Evolutionary conservation across 2,329 filamentous ascomycete genomes (phyloP), one percentile per base, ranked within the genome.

Genomic region (Sordariomycetes sp.): DNA sequence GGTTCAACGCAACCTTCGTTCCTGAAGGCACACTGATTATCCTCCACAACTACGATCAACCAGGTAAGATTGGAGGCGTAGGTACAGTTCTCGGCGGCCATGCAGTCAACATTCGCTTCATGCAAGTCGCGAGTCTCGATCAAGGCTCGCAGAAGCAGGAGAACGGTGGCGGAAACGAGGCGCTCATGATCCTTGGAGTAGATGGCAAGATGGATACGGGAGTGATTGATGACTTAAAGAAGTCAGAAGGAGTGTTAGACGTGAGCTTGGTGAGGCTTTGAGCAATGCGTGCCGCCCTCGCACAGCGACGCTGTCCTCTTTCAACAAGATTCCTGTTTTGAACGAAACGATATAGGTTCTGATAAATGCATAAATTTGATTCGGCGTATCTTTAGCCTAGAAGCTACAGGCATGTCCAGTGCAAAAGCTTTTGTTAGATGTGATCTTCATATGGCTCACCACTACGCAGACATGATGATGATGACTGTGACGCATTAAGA

Each of bases 31-130:
- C 75, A 0, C 54, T 90, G 38, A 64, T 88, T n/a, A 80, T 90
- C 39, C 72, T 86, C 46, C 74, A 86, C 49, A 90, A 90, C 59
- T 87, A 84, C 47, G 84, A 92, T 49, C 71, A 79, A 42, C 82
- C 82, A 0, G 85, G 85, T 9, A 88, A 87, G 64, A 90, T 92
- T 51, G 85, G 85, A 3, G 75, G 77, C 24, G 84, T 92, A 3
- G 85, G 85, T 1, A 78, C 69, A 38, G 68, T 78, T 33, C 59
- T 90, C 18, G 85, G 84, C 0, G 68, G 67, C 24, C 72, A 81
- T 24, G 76, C 75, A 0, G 76, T 92, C 34, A 92, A 92, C 48
- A 86, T 90, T 53, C 72, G 72, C 30, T 87, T 80, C 51, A 92
- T 90, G 85, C 79, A 75, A 49, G 84, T 88, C 3, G 72, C 70